Conservation (phyloP, 75 land plant species). For the Cryptomeria japonica region DNA sequence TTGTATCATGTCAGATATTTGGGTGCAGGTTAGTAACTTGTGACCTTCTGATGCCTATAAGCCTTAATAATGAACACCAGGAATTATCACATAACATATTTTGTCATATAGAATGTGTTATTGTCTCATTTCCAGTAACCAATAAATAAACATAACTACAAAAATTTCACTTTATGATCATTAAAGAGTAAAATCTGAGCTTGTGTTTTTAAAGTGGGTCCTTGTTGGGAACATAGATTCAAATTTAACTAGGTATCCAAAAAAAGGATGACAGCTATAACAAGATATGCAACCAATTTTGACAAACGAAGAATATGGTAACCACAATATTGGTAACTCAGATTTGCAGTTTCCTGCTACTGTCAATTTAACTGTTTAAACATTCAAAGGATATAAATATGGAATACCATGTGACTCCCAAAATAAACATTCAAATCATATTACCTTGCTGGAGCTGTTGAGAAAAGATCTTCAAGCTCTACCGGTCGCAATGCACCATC, state of each 20-base stretch:
- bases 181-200: background rate
- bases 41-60: background rate
- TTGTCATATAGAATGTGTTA: background rate
- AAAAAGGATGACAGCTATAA: background rate
- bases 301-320: background rate
- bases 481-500: conserved; percentile 74
- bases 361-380: background rate
- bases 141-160: background rate
- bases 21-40: background rate
- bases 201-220: background rate
- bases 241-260: background rate
- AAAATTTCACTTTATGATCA: background rate
- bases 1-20: background rate
- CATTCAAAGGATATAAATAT: background rate
- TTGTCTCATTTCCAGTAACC: background rate
- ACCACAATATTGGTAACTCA: background rate
- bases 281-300: background rate
- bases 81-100: background rate
- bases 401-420: background rate
- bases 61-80: background rate
- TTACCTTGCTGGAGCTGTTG: conserved; percentile 94
- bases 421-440: background rate
- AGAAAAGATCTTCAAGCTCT: conserved; percentile 92
- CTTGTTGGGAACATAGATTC: background rate
- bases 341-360: background rate